Evolutionary conservation across 805 yeast genomes (phyloP).

Genomic region (Candida saitoana): DNA sequence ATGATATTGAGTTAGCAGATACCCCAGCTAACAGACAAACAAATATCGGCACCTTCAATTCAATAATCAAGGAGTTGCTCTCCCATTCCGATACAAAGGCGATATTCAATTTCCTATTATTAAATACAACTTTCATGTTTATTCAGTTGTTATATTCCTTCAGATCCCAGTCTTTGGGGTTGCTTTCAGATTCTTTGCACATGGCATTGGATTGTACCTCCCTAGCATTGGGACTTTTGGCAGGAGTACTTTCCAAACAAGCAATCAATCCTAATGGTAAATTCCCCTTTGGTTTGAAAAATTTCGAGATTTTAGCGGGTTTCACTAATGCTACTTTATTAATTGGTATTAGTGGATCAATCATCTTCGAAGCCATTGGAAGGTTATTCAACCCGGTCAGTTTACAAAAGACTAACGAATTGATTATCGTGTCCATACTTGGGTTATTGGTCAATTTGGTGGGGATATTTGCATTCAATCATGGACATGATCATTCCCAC

Average conservation of each 20-base stretch:
- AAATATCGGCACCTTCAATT: constrained; percentile 1
- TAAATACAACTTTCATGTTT: constrained; percentile 91
- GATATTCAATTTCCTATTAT: constrained; percentile 77
- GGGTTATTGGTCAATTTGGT: constrained; percentile 87
- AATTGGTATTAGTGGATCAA: constrained; percentile 85
- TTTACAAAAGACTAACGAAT: constrained; percentile 75
- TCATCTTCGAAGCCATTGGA: constrained; percentile 80
- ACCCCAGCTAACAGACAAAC: neutral
- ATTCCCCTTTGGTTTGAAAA: constrained; percentile 81
- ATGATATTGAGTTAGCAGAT: constrained; percentile 2
- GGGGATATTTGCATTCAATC: constrained; percentile 93
- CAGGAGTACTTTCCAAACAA: constrained; percentile 53
- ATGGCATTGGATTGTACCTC: constrained; percentile 96
- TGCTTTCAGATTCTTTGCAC: constrained; percentile 89
- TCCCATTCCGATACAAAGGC: constrained; percentile 67
- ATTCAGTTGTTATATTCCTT: constrained; percentile 89
- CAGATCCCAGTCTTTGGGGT: constrained; percentile 86
- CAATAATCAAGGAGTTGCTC: constrained; percentile 29
- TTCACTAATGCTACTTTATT: constrained; percentile 89
- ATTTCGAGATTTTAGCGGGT: constrained; percentile 90
- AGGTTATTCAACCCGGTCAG: constrained; percentile 74
- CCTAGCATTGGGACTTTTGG: constrained; percentile 80
- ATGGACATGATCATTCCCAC: constrained; percentile 54
- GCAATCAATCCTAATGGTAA: constrained; percentile 50
- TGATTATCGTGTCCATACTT: constrained; percentile 74